These are phyloP conservation scores for Coemansia reversa DNA, from an alignment of 192 early-diverging fungal species.

Conservation along the genomic window DNA sequence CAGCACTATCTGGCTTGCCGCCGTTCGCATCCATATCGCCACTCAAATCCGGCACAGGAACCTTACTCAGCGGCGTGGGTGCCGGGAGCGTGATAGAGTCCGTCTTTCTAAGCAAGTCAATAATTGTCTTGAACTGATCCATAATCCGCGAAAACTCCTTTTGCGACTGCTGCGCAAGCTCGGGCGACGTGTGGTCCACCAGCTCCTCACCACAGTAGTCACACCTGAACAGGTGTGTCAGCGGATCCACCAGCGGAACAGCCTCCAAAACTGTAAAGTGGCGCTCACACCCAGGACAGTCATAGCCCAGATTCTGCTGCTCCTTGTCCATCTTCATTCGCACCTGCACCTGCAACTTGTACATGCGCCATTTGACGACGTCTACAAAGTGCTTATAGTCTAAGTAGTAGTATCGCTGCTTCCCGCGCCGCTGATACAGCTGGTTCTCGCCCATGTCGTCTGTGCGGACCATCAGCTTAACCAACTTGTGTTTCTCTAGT, in stretches of 20 bases:
- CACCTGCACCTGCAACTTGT: conserved; percentile 70
- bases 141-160: conserved; percentile 61
- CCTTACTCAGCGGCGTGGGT: conserved; percentile 53
- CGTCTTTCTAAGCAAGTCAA: conserved; percentile 70
- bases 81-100: conserved; percentile 66
- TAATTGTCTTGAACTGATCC: conserved; percentile 70
- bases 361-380: conserved; percentile 90
- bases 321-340: conserved; percentile 63
- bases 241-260: conserved; percentile 50
- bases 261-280: conserved; percentile 65
- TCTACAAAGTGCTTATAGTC: conserved; percentile 94
- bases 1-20: conserved; percentile 36
- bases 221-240: conserved; percentile 57
- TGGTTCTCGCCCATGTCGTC: conserved; percentile 29
- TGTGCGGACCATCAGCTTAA: conserved; percentile 35
- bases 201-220: conserved; percentile 61
- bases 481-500: conserved; percentile 72
- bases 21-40: conserved; percentile 40
- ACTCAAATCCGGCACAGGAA: conserved; percentile 42
- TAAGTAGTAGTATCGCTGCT: conserved; percentile 77
- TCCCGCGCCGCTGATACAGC: conserved; percentile 53
- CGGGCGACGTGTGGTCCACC: conserved; percentile 64
- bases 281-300: conserved; percentile 62
- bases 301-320: conserved; percentile 68
- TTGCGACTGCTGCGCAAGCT: conserved; percentile 58